Conservation (phyloP, 1,284 basidiomycete genomes). For the Tylopilus microsporus region DNA sequence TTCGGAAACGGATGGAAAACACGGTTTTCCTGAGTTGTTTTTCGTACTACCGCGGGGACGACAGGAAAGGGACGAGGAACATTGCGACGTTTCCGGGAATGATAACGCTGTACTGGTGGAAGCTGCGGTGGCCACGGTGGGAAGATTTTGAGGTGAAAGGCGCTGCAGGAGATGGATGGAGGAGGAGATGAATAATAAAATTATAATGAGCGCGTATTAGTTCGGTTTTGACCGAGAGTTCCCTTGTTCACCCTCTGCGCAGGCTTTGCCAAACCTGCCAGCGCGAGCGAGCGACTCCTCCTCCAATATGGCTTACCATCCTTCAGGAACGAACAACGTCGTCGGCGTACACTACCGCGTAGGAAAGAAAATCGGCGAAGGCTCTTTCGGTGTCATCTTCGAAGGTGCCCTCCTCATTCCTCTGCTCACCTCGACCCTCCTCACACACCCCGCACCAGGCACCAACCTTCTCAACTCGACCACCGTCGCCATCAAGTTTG, state of each 20-base stretch:
- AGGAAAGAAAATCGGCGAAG: conserved; percentile 84
- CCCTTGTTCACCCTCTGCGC: not conserved
- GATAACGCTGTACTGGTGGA: conserved; percentile 6
- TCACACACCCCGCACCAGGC: conserved; percentile 42
- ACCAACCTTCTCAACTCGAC: conserved; percentile 84
- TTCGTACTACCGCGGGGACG: conserved; percentile 22
- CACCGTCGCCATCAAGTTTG: conserved; percentile 96
- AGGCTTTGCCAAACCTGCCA: conserved; percentile 9
- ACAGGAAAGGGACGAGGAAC: conserved; percentile 4
- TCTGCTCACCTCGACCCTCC: not conserved
- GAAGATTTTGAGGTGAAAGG: no score
- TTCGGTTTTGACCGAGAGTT: conserved; percentile 32
- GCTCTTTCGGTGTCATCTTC: conserved; percentile 79
- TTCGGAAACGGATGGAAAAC: conserved; percentile 1
- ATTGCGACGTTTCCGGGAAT: not conserved
- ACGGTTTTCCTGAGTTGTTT: conserved; percentile 5
- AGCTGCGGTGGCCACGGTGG: no score
- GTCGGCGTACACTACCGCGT: conserved; percentile 74
- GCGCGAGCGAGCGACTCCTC: conserved; percentile 10
- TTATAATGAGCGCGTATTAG: not conserved
- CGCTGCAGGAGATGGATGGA: conserved; percentile 8
- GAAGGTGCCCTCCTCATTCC: conserved; percentile 48
- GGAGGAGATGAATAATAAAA: not conserved
- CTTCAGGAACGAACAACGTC: conserved; percentile 58
- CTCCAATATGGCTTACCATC: conserved; percentile 38